Base-by-base conservation (phyloP, 257 asterid genomes). In the Jaltomata sinuosa region DNA sequence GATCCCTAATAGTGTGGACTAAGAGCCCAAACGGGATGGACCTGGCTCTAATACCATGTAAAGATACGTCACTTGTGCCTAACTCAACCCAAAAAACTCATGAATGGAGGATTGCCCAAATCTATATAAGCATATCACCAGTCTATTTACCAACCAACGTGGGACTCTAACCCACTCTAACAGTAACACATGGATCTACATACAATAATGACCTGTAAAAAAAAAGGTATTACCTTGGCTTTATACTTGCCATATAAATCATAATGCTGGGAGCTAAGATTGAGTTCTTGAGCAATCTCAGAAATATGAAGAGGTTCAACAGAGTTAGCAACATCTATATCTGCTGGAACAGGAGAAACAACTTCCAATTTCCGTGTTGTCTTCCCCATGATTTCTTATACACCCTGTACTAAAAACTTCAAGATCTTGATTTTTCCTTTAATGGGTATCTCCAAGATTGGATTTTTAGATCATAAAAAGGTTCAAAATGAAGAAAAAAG, bases 231-330 rank as follows among this genome's bases (percentile, higher is more conserved):
- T 29, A 94, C 98, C 99, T 96, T 96, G 85, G 97, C 97, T 65
- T 96, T 94, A 88, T 94, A 93, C 67, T 96, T 96, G 1, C 99
- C 99, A 82, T 93, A 96, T 6, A 94, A 96, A 91, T 94, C 99
- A 83, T 94, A 96, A 85, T 94, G 93, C 0, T 90, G 84, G 15
- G 98, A 88, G 80, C 59, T 82, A 84, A 96, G 95, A 84, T 89
- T 88, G 86, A 96, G 95, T 8, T 94, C 93, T 36, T 93, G 87
- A 47, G 99, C 98, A 83, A 96, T 93, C 83, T 96, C 90, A 72
- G 97, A 90, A 72, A 94, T 93, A 83, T 94, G 98, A 34, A 94
- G 89, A 18, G 98, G 96, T 80, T 92, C 93, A 50, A 93, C 93
- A 6, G 99, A 95, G 87, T 97, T 97, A 78, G 99, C 99, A 86